Conservation (phyloP, 345 rosid species). For the Citrus trifoliata region DNA sequence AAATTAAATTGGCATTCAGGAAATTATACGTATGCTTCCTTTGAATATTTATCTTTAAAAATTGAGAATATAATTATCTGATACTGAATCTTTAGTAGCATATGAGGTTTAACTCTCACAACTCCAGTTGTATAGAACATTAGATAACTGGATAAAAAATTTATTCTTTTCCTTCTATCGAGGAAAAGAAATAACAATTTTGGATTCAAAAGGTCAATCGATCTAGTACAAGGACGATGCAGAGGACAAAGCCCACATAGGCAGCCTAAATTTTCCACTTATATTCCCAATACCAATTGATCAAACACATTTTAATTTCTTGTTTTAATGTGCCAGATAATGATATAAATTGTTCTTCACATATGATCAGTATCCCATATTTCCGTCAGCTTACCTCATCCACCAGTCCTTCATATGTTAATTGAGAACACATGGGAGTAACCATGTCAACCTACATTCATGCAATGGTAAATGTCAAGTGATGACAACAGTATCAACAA, state of each 20-base stretch:
- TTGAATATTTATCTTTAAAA: constrained; percentile 2
- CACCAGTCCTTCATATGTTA: constrained; percentile 91
- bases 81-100: neutral
- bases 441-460: constrained; percentile 87
- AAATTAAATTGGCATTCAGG: neutral
- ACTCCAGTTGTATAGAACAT: neutral
- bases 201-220: neutral
- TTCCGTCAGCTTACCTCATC: constrained; percentile 66
- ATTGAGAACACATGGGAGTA: constrained; percentile 91
- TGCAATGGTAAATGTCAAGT: constrained; percentile 3
- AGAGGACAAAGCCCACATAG: neutral
- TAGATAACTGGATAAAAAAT: neutral
- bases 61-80: neutral
- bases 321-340: neutral
- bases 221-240: neutral
- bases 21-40: neutral
- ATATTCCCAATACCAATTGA: neutral
- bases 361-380: neutral
- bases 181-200: neutral
- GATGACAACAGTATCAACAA: neutral
- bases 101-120: neutral
- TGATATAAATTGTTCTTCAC: neutral
- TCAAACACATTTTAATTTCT: neutral
- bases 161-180: neutral
- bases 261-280: neutral